Evolutionary conservation across 768 basidiomycete species (phyloP).

Genomic region (Amanita jacksonii): DNA sequence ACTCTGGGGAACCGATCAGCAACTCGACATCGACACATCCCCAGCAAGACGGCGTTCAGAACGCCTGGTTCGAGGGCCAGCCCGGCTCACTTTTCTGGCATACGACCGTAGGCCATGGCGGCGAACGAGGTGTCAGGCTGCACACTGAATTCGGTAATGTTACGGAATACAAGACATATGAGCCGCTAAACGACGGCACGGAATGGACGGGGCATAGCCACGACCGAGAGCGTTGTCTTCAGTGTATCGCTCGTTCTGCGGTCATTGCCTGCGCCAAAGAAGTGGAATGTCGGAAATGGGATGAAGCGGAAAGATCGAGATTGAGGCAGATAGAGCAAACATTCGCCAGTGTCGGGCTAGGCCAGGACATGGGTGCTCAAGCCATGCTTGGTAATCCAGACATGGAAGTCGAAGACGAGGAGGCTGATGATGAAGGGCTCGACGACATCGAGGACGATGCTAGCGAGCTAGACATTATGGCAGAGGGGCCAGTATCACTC

Average conservation of each 20-base stretch:
- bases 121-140: not conserved
- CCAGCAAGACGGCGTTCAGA: constrained; percentile 22
- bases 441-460: constrained; percentile 10
- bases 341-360: constrained; percentile 7
- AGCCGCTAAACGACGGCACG: not conserved
- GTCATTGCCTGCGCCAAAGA: not conserved
- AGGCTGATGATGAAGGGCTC: constrained; percentile 14
- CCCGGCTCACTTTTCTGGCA: constrained; percentile 12
- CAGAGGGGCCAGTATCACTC: constrained; percentile 10
- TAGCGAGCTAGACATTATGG: constrained; percentile 21
- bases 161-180: constrained; percentile 1
- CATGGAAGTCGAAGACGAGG: constrained; percentile 16
- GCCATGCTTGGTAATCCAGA: constrained; percentile 17
- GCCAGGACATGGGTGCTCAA: constrained; percentile 3
- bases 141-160: not conserved
- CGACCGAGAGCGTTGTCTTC: constrained; percentile 2
- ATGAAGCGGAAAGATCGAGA: constrained; percentile 9
- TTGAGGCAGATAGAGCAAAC: constrained; percentile 2
- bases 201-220: constrained; percentile 9
- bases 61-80: constrained; percentile 32
- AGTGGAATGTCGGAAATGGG: not conserved
- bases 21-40: constrained; percentile 1
- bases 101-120: not conserved
- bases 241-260: not conserved
- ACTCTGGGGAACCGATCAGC: constrained; percentile 17